Conservation (phyloP, 176 grass and related monocot genomes). For the Elymus sibiricus region DNA sequence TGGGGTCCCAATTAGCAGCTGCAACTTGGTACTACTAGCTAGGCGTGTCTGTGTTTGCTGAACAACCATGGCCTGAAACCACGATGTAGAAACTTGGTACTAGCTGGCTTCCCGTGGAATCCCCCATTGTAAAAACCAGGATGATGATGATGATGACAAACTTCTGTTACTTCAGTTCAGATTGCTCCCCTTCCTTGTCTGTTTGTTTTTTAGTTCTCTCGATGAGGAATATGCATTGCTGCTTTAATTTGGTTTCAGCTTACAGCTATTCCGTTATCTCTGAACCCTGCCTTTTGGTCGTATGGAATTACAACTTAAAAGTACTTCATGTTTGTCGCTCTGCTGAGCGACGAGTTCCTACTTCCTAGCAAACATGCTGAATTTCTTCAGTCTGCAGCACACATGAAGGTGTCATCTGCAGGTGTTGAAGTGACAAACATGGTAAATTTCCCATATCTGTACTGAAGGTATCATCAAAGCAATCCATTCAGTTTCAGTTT, state of each 20-base stretch:
- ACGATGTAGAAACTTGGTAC: not conserved
- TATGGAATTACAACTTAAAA: too few species aligned
- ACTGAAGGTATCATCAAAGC: too few species aligned
- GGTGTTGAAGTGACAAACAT: too few species aligned
- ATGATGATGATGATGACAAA: not conserved
- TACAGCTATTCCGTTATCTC: not conserved
- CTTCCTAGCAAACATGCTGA: too few species aligned
- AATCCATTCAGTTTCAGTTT: too few species aligned
- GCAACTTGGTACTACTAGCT: not conserved
- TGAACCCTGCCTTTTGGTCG: too few species aligned
- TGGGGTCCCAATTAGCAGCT: slow-evolving; percentile 48
- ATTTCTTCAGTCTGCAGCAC: too few species aligned
- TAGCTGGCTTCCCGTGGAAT: too few species aligned
- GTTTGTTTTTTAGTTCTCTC: not conserved
- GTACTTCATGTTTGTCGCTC: not conserved
- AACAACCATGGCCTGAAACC: not conserved
- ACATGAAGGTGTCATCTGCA: too few species aligned
- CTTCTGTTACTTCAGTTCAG: not conserved
- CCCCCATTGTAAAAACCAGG: not conserved
- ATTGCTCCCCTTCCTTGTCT: not conserved
- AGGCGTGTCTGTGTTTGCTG: not conserved
- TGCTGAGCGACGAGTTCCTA: not conserved
- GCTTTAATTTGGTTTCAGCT: not conserved
- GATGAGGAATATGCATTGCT: not conserved
- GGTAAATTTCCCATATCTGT: too few species aligned